Percentiles rank a stretch among this genome's conserved stretches.
Evolutionary conservation across 495 filamentous ascomycete genomes (phyloP).

Genomic region (Penicillium soppii): DNA sequence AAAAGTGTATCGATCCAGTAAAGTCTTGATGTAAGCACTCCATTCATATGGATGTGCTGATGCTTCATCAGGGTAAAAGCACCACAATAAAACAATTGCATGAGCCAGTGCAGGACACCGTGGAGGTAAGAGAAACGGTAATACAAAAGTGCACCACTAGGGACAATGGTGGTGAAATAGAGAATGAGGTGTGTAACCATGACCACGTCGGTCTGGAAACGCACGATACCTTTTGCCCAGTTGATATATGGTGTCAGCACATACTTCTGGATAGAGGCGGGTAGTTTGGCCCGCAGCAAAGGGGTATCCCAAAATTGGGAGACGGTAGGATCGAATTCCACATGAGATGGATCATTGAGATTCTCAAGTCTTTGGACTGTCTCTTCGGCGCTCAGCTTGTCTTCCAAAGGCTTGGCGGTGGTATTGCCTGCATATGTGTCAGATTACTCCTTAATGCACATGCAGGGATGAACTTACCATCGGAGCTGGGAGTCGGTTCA

Average conservation of each 20-base stretch:
- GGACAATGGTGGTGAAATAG: conserved; percentile 66
- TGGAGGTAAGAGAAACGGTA: conserved; percentile 64
- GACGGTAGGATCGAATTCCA: conserved; percentile 54
- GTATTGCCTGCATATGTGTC: conserved; percentile 16
- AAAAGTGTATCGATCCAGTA: conserved; percentile 58
- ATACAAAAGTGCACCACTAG: conserved; percentile 64
- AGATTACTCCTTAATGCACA: conserved; percentile 14
- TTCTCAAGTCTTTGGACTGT: conserved; percentile 43
- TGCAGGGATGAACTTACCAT: conserved; percentile 12
- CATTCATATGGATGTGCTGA: conserved; percentile 76
- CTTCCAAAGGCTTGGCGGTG: conserved; percentile 15
- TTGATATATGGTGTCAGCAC: conserved; percentile 56
- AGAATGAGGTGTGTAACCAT: conserved; percentile 75
- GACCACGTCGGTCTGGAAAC: conserved; percentile 66
- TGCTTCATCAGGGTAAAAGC: conserved; percentile 79
- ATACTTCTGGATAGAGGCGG: conserved; percentile 38
- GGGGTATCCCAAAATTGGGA: conserved; percentile 51
- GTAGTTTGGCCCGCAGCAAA: conserved; percentile 33
- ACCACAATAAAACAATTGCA: conserved; percentile 64
- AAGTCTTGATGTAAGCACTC: conserved; percentile 56
- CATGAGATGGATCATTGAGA: conserved; percentile 50
- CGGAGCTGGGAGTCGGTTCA: conserved; percentile 20
- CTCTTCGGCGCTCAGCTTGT: conserved; percentile 18
- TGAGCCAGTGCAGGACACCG: conserved; percentile 58
- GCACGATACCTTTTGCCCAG: conserved; percentile 54